Conservation (phyloP, 2,329 filamentous ascomycete genomes). For the Tolypocladium amazonense region DNA sequence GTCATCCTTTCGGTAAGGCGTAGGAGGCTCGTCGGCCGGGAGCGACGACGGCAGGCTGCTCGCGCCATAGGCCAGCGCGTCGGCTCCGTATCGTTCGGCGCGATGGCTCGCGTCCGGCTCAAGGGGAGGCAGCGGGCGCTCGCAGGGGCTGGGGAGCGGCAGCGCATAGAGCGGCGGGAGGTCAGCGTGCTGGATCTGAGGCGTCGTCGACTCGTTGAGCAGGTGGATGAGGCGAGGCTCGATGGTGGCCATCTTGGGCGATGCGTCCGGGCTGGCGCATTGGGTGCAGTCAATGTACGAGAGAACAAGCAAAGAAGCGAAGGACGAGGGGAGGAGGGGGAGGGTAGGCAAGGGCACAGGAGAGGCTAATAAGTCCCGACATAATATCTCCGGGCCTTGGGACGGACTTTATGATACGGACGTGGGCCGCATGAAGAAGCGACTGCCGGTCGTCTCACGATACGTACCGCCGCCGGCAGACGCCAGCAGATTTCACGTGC, state of each 20-base stretch:
- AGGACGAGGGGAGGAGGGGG: neutral
- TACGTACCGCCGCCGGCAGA: neutral
- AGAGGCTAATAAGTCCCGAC: neutral
- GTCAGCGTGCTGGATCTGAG: constrained; percentile 37
- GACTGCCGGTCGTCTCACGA: neutral
- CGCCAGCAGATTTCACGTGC: constrained; percentile 1
- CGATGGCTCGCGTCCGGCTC: constrained; percentile 36
- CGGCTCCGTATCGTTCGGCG: constrained; percentile 20
- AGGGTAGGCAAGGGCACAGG: neutral
- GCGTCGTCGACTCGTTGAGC: constrained; percentile 45
- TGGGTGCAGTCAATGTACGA: constrained; percentile 11
- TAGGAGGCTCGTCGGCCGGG: constrained; percentile 9
- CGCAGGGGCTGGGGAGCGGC: constrained; percentile 30
- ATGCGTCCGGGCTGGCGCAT: constrained; percentile 14
- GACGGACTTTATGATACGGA: neutral
- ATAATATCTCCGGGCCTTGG: neutral
- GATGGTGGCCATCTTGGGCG: constrained; percentile 49
- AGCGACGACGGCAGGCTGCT: constrained; percentile 7
- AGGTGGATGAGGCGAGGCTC: constrained; percentile 57
- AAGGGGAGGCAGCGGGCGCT: constrained; percentile 39
- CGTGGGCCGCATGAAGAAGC: neutral
- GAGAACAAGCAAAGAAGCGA: neutral
- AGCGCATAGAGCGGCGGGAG: constrained; percentile 43
- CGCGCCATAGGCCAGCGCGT: constrained; percentile 6
- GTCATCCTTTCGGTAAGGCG: constrained; percentile 11